Conservation (phyloP, 805 yeast genomes). For the Komagataella kurtzmanii region DNA sequence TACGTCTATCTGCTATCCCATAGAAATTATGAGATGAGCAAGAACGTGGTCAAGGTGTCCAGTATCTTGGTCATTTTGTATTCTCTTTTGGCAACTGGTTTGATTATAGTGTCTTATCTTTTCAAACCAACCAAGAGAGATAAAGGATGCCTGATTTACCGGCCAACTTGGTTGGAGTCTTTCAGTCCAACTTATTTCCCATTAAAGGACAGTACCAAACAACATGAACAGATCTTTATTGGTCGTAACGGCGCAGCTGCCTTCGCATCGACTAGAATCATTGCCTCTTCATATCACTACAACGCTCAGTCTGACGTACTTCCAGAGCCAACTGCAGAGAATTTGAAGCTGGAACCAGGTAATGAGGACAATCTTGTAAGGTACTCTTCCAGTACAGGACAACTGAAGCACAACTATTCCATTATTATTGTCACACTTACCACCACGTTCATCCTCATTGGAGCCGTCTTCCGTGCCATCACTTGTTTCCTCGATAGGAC, state of each 20-base stretch:
- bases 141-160: slow-evolving; percentile 38
- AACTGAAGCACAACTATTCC: slow-evolving; percentile 36
- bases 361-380: slow-evolving; percentile 12
- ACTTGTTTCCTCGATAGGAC: slow-evolving; percentile 24
- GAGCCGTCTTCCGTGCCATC: slow-evolving; percentile 37
- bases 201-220: slow-evolving; percentile 31
- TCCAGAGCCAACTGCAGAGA: neutral
- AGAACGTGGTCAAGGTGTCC: slow-evolving; percentile 39
- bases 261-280: slow-evolving; percentile 42
- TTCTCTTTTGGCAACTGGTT: slow-evolving; percentile 34
- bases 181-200: slow-evolving; percentile 49
- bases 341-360: neutral
- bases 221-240: neutral
- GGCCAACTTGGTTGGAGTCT: slow-evolving; percentile 70
- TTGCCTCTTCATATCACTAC: slow-evolving; percentile 36
- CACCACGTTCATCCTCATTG: slow-evolving; percentile 33
- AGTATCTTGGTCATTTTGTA: slow-evolving; percentile 33
- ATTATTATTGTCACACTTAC: slow-evolving; percentile 30
- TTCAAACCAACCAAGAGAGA: slow-evolving; percentile 41
- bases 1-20: slow-evolving; percentile 39
- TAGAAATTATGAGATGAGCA: slow-evolving; percentile 32
- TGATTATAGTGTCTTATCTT: slow-evolving; percentile 37
- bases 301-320: neutral
- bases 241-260: slow-evolving; percentile 28
- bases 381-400: slow-evolving; percentile 1